Conservation (phyloP, 2,329 filamentous ascomycete species). For the Alternaria sp. region DNA sequence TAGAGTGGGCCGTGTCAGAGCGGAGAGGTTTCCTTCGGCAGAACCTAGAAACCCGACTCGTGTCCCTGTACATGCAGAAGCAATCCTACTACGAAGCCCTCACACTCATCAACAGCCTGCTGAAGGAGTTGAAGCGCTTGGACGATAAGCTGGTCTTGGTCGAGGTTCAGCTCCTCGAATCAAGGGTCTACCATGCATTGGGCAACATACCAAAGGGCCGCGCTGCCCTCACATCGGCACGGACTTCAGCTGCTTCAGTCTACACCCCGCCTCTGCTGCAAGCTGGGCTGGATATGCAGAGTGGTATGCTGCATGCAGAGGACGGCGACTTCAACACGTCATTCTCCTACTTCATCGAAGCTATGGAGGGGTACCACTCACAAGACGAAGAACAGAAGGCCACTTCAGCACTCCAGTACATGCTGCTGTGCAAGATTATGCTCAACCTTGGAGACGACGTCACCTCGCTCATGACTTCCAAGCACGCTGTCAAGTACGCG, state of each 20-base stretch:
- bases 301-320: conserved; percentile 97
- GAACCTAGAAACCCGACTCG: conserved; percentile 95
- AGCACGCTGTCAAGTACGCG: conserved; percentile 96
- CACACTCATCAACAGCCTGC: conserved; percentile 92
- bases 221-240: conserved; percentile 90
- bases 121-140: conserved; percentile 95
- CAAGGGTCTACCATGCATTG: conserved; percentile 94
- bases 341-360: conserved; percentile 99
- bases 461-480: conserved; percentile 90
- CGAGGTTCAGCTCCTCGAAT: conserved; percentile 97
- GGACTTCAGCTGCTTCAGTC: conserved; percentile 94
- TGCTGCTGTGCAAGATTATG: conserved; percentile 99
- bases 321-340: conserved; percentile 99
- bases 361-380: conserved; percentile 93
- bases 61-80: conserved; percentile 94
- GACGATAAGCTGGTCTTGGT: conserved; percentile 98
- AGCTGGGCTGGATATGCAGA: conserved; percentile 98
- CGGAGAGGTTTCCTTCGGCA: conserved; percentile 95
- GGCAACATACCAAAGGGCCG: conserved; percentile 96
- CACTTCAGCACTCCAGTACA: conserved; percentile 98
- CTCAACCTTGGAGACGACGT: conserved; percentile 96
- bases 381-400: conserved; percentile 89
- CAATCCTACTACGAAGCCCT: conserved; percentile 97
- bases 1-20: conserved; percentile 97
- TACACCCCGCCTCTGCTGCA: conserved; percentile 96